Percentiles rank a stretch among this genome's conserved stretches.
phyloP scores from a whole-genome alignment of 768 basidiomycete species.

The Favolaschia claudopus region DNA sequence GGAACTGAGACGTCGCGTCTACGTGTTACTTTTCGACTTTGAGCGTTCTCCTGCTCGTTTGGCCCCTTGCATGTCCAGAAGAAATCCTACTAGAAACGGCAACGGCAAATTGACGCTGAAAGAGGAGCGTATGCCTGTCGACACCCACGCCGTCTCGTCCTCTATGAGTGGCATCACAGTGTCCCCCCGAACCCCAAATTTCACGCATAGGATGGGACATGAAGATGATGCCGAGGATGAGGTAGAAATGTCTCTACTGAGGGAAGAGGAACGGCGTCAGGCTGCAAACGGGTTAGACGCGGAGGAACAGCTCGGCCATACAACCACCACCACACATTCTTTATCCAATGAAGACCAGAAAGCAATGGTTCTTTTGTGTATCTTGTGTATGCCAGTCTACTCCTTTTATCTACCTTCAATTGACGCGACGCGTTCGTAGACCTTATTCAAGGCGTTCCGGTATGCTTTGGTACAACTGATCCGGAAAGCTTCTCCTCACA shows the following conservation, averaged over 20 bases:
- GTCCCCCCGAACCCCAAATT: conserved; percentile 56
- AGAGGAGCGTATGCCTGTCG: conserved; percentile 26
- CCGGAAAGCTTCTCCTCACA: conserved; percentile 11
- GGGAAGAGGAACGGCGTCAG: conserved; percentile 59
- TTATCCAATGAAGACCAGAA: conserved; percentile 66
- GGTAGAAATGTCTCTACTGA: conserved; percentile 67
- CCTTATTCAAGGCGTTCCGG: conserved; percentile 89
- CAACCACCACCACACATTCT: conserved; percentile 15
- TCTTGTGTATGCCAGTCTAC: conserved; percentile 72
- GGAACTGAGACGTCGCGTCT: too few relatives aligned
- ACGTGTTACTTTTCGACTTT: conserved; percentile 8
- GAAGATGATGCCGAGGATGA: conserved; percentile 54
- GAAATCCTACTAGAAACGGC: conserved; percentile 18
- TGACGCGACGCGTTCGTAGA: conserved; percentile 51
- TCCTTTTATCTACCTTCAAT: conserved; percentile 3
- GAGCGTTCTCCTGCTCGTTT: not conserved
- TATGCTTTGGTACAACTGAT: conserved; percentile 48
- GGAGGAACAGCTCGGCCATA: conserved; percentile 32
- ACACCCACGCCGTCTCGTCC: conserved; percentile 62
- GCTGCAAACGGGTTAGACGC: conserved; percentile 54
- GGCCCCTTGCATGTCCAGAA: conserved; percentile 24
- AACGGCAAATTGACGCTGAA: not conserved
- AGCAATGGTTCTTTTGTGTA: conserved; percentile 84
- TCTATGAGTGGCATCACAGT: conserved; percentile 67
- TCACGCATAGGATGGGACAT: conserved; percentile 35